Evolutionary conservation across 1,284 basidiomycete genomes (phyloP), one percentile per base, ranked within the genome.

Genomic region (Sporisorium iseilematis-ciliati): DNA sequence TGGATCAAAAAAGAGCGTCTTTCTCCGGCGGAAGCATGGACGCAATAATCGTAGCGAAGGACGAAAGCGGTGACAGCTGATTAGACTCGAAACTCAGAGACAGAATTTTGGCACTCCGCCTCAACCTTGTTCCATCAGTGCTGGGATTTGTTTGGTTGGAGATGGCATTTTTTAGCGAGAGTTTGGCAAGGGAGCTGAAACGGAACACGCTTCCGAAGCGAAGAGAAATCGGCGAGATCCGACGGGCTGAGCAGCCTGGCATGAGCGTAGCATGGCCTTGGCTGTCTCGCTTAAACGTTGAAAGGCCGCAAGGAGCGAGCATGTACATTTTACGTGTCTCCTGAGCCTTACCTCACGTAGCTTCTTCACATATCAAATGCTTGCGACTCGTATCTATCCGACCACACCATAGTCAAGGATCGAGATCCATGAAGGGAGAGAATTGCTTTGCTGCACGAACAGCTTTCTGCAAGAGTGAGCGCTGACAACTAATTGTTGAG

Each of bases 261-360:
- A 23, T 33, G 21, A 12, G 48, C 10, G 50, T 23, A 12, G 31
- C 29, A 33, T 35, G 33, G 21, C 25, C 18, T 50, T 38, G 45
- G 12, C 25, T 40, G 25, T 26, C 57, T 59, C 57, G 57, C 57
- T 45, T 51, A 51, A 41, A 20, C n/a, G 29, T 16, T 16, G 20
- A 51, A 38, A 43, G 42, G 21, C 57, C 12, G 57, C 48, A 51
- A 59, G 57, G 48, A 59, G 57, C 33, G 7, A 58, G 56, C 56
- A 25, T 26, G 56, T 26, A 49, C n/a, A 21, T 42, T 42, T 42
- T 42, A n/a, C 41, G n/a, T 42, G n/a, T 20, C 41, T 42, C 41
- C 35, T 38, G 35, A 38, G 12, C 35, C 33, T 7, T 11, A 33
- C 33, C 33, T 12, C 33, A 33, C 33, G 7, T 7, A 33, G 12